Conservation (phyloP, 1,139 yeast species). For the Taphrina deformans region DNA sequence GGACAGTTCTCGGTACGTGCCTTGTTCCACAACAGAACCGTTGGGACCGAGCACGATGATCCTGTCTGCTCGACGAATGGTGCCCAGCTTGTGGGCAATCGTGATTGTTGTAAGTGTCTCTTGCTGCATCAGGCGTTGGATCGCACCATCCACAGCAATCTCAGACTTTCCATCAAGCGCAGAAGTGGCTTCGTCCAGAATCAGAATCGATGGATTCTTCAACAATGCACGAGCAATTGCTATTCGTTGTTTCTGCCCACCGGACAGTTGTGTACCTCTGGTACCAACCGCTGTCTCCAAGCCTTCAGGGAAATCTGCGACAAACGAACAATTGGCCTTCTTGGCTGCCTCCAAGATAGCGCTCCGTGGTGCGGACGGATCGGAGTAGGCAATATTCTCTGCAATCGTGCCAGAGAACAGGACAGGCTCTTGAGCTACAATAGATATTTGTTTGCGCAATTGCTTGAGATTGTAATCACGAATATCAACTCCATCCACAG, state of each 20-base stretch:
- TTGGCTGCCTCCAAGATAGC: slow-evolving; percentile 71
- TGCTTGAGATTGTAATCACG: slow-evolving; percentile 68
- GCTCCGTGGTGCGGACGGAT: slow-evolving; percentile 57
- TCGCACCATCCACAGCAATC: slow-evolving; percentile 69
- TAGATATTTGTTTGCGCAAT: slow-evolving; percentile 71
- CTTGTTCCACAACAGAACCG: slow-evolving; percentile 85
- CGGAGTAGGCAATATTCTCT: slow-evolving; percentile 81
- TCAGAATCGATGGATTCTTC: slow-evolving; percentile 67
- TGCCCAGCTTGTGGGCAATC: slow-evolving; percentile 88
- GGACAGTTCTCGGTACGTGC: slow-evolving; percentile 62
- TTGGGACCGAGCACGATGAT: slow-evolving; percentile 73
- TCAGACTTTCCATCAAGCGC: slow-evolving; percentile 75
- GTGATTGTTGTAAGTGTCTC: slow-evolving; percentile 75
- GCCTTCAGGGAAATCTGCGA: slow-evolving; percentile 62
- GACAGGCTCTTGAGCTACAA: slow-evolving; percentile 94
- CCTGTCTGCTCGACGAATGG: slow-evolving; percentile 80
- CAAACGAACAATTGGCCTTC: slow-evolving; percentile 78
- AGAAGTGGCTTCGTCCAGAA: slow-evolving; percentile 64
- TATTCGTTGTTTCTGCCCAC: slow-evolving; percentile 82
- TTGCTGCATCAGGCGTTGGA: slow-evolving; percentile 61
- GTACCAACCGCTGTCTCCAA: slow-evolving; percentile 85
- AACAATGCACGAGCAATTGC: slow-evolving; percentile 81
- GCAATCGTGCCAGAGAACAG: slow-evolving; percentile 84
- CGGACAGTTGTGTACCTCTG: slow-evolving; percentile 76
- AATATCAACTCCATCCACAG: slow-evolving; percentile 70